A percentile compares a stretch with the other conserved stretches of the same genome.
phyloP scores from a whole-genome alignment of 2,329 filamentous ascomycete species.

The Juglanconis oblonga region DNA sequence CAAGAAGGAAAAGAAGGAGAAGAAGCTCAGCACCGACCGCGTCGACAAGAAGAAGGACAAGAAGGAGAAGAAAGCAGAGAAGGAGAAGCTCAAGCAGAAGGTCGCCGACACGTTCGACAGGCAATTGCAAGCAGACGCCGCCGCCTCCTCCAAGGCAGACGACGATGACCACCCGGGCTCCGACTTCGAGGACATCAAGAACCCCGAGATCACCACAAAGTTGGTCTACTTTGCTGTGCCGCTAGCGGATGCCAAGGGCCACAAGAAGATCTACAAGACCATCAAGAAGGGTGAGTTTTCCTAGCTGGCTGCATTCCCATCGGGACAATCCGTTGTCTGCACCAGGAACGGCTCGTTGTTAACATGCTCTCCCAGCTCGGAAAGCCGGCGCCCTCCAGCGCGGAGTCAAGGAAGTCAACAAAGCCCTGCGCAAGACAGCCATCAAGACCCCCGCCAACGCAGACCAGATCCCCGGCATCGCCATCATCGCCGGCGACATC shows the following conservation, averaged over 20 bases:
- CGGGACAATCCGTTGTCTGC: neutral
- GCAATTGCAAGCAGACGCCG: slow-evolving; percentile 56
- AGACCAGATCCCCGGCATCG: slow-evolving; percentile 62
- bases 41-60: slow-evolving; percentile 59
- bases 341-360: too few relatives aligned
- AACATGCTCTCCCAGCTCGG: slow-evolving; percentile 59
- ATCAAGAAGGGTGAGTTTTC: slow-evolving; percentile 56
- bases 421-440: slow-evolving; percentile 91
- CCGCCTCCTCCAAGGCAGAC: slow-evolving; percentile 38
- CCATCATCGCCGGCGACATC: slow-evolving; percentile 95
- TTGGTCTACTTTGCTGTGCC: slow-evolving; percentile 83
- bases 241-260: slow-evolving; percentile 73
- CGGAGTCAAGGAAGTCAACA: slow-evolving; percentile 98
- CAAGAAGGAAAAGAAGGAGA: slow-evolving; percentile 58
- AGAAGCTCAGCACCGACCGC: slow-evolving; percentile 51
- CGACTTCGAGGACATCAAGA: slow-evolving; percentile 36
- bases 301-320: slow-evolving; percentile 9
- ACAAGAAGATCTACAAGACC: slow-evolving; percentile 64
- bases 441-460: slow-evolving; percentile 61
- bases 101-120: slow-evolving; percentile 62
- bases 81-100: slow-evolving; percentile 64
- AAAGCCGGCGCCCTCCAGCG: slow-evolving; percentile 95
- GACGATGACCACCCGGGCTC: slow-evolving; percentile 33
- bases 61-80: slow-evolving; percentile 69
- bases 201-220: slow-evolving; percentile 38